Percentiles rank a stretch among this genome's conserved stretches.
Conservation (phyloP, 23 red algal species). For the Rhodosorus marinus region DNA sequence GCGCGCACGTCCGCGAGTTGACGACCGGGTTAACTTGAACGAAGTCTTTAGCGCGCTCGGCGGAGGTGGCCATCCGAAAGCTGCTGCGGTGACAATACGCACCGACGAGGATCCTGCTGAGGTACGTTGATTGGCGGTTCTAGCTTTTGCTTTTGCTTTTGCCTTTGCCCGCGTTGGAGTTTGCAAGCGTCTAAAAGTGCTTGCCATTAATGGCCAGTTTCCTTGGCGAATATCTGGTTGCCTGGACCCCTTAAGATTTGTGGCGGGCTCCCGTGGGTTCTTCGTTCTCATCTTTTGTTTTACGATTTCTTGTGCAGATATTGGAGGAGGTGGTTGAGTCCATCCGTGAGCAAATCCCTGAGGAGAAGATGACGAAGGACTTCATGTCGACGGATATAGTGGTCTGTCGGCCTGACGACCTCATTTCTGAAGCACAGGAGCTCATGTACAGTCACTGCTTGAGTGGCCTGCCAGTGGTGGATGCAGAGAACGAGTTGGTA, state of each 20-base stretch:
- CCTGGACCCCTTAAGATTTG: no score
- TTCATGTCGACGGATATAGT: slow-evolving; percentile 27
- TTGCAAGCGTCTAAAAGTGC: no score
- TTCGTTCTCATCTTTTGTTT: no score
- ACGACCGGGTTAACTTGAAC: slow-evolving; percentile 30
- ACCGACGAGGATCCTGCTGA: slow-evolving; percentile 4
- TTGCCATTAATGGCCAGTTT: no score
- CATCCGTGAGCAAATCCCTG: slow-evolving; percentile 17
- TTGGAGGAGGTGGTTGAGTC: slow-evolving; percentile 7
- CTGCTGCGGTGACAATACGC: slow-evolving; percentile 8
- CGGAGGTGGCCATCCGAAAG: slow-evolving; percentile 25
- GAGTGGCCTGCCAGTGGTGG: slow-evolving; percentile 15
- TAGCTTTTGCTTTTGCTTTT: no score
- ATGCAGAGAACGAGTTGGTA: slow-evolving; percentile 8
- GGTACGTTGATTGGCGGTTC: no score
- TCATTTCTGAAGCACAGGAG: slow-evolving; percentile 11
- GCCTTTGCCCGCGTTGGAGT: no score
- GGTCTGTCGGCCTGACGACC: neutral
- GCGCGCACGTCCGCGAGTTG: slow-evolving; percentile 12
- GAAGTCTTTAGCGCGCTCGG: slow-evolving; percentile 10
- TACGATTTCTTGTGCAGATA: slow-evolving; percentile 8
- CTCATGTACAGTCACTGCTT: slow-evolving; percentile 20
- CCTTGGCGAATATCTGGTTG: no score
- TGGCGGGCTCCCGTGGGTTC: no score
- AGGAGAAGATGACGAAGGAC: slow-evolving; percentile 2